These are phyloP conservation scores for Ophiostoma angusticollis DNA, from an alignment of 2,329 filamentous ascomycete genomes.

Conservation along the genomic window DNA sequence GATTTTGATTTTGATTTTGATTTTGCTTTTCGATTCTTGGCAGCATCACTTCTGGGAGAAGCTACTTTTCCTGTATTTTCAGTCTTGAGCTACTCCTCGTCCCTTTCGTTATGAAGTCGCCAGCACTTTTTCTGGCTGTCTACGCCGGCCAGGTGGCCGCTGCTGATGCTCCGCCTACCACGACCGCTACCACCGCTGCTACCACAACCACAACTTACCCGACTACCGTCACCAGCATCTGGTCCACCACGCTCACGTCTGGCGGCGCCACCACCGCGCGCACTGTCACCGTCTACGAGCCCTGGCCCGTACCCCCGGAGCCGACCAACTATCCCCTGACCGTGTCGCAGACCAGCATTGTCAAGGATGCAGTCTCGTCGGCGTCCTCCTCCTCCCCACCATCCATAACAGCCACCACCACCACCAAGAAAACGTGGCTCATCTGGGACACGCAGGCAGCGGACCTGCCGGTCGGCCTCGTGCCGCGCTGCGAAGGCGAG, in stretches of 20 bases:
- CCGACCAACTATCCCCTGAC: neutral
- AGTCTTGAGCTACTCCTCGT: too few relatives aligned
- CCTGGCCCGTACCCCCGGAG: constrained; percentile 2
- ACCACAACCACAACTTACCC: neutral
- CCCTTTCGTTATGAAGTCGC: too few relatives aligned
- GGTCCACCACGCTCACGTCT: neutral
- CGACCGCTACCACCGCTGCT: too few relatives aligned
- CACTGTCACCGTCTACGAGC: neutral
- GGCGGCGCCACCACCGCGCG: too few relatives aligned
- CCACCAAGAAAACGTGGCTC: neutral
- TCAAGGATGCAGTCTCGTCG: neutral
- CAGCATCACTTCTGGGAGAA: too few relatives aligned
- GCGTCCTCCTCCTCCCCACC: too few relatives aligned
- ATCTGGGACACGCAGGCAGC: constrained; percentile 1
- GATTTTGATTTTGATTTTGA: constrained; percentile 1
- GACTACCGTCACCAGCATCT: neutral
- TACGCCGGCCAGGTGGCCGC: too few relatives aligned
- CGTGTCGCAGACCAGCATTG: neutral
- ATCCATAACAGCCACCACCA: neutral
- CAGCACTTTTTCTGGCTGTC: neutral
- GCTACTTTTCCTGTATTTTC: neutral
- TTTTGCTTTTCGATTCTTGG: neutral
- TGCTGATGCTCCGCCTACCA: too few relatives aligned
- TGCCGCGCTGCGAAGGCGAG: too few relatives aligned
- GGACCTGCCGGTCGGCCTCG: neutral